A percentile compares a stretch with the other conserved stretches of the same genome.
Conservation (phyloP, 257 asterid species). For the Schizonepeta tenuifolia region DNA sequence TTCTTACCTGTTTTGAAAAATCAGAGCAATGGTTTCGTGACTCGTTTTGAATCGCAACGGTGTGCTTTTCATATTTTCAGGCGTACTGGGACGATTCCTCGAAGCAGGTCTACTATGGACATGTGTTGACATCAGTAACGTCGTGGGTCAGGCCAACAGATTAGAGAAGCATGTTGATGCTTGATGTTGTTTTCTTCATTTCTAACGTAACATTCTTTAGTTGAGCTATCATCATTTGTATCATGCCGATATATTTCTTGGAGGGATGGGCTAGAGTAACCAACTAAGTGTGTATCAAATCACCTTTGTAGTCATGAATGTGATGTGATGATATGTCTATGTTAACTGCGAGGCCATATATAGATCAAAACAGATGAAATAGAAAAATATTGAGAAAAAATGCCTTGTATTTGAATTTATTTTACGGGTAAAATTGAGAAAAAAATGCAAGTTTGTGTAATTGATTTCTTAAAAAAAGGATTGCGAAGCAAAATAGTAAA, state of each 20-base stretch:
- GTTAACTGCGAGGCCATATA: not conserved
- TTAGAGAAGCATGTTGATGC: slow-evolving; percentile 6
- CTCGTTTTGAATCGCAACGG: not conserved
- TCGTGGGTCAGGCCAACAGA: slow-evolving; percentile 72
- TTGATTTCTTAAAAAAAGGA: too few species aligned
- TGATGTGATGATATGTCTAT: too few species aligned
- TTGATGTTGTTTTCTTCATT: not conserved
- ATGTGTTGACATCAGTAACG: slow-evolving; percentile 71
- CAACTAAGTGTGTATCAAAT: not conserved
- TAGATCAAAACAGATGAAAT: not conserved
- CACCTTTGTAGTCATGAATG: not conserved
- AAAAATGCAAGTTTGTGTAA: too few species aligned
- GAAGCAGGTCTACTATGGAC: slow-evolving; percentile 77
- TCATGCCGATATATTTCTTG: not conserved
- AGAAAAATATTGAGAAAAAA: too few species aligned
- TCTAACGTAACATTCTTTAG: not conserved
- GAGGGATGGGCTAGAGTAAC: not conserved
- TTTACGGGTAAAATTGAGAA: too few species aligned
- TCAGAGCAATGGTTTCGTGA: not conserved
- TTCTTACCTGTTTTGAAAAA: slow-evolving; percentile 1
- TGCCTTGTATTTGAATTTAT: not conserved
- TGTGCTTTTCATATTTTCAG: slow-evolving; percentile 35
- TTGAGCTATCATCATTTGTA: not conserved
- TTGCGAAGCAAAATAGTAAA: too few species aligned
- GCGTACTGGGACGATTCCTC: slow-evolving; percentile 85